Percentiles rank a stretch among this genome's conserved stretches.
These are phyloP conservation scores for Prunus mume DNA, from an alignment of 306 rosid species.

Conservation along the genomic window DNA sequence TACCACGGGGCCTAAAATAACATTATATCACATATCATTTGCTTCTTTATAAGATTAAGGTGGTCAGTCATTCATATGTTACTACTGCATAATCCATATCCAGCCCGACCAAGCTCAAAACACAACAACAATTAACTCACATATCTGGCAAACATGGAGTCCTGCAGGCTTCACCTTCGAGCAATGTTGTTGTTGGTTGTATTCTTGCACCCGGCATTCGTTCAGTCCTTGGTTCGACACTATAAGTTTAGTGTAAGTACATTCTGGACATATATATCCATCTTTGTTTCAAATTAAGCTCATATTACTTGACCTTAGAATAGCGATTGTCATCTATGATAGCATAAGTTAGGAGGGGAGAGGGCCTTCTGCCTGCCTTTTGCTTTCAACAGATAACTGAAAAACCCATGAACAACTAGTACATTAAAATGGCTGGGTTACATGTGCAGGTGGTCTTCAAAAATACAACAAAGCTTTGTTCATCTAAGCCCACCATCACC, in stretches of 20 bases:
- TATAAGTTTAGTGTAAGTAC: slow-evolving; percentile 58
- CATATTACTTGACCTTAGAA: background rate
- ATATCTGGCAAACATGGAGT: background rate
- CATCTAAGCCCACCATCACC: slow-evolving; percentile 45
- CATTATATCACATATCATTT: background rate
- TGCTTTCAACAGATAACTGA: too few relatives aligned
- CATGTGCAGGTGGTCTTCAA: slow-evolving; percentile 57
- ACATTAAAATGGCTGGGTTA: background rate
- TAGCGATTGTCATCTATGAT: background rate
- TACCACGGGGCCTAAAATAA: slow-evolving; percentile 43
- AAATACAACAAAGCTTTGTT: slow-evolving; percentile 58
- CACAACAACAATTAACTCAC: background rate
- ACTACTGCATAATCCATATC: background rate
- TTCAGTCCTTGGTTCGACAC: slow-evolving; percentile 53
- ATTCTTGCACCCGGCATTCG: slow-evolving; percentile 37
- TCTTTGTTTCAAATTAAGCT: background rate
- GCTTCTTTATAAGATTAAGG: slow-evolving; percentile 25
- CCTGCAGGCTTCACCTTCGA: slow-evolving; percentile 37
- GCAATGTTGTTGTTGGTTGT: slow-evolving; percentile 33
- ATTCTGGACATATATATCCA: background rate
- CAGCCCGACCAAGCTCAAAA: slow-evolving; percentile 3
- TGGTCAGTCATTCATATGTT: slow-evolving; percentile 16
- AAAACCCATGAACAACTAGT: too few relatives aligned
- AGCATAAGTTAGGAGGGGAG: too few relatives aligned
- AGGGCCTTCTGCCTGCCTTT: too few relatives aligned